Base-by-base conservation (phyloP, 805 yeast genomes). In the Candida cerambycidarum region DNA sequence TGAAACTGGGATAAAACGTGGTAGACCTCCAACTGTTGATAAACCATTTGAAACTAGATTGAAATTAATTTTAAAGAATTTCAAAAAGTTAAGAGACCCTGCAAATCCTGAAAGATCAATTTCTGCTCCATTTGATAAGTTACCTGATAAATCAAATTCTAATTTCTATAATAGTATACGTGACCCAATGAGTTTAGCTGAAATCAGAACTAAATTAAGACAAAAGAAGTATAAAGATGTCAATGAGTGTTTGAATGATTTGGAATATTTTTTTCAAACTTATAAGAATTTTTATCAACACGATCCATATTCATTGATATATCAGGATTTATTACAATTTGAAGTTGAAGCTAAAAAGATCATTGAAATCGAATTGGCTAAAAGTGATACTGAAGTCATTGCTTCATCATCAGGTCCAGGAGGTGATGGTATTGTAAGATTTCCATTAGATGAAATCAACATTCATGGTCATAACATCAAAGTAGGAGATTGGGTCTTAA, bases 401-500 rank as follows among this genome's bases (percentile, higher is more conserved):
- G 59, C 60, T 6, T 60, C 62, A 18, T 61, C 63, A 32, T 59
- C 71, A 8, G 38, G 38, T 3, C 56, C 70, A 7, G 73, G 72
- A 24, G 60, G 62, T 47, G 83, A 76, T 48, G 73, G 76, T 10
- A 61, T 69, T 16, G 65, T 85, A 39, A 82, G 90, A 50, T 76
- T 82, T 50, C 96, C 96, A n/a, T 71, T 89, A 44, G 95, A 90
- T 58, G 77, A 79, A 39, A 76, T 88, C 31, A 83, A 80, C 40
- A 78, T 83, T 31, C 76, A 82, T 51, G 93, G 89, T 2, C 82
- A 80, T 51, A 70, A 72, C 4, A 93, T 85, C 66, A 77, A 77
- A 49, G 89, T 93, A 35, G 99, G 99, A 49, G 97, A 90, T 62
- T 93, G 98, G 98, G 88, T 92, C 12, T 78, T 90, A 49, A 73